Evolutionary conservation across 192 early-diverging fungal genomes (phyloP), one percentile per base, ranked within the genome.

Genomic region (Allomyces arbusculus): DNA sequence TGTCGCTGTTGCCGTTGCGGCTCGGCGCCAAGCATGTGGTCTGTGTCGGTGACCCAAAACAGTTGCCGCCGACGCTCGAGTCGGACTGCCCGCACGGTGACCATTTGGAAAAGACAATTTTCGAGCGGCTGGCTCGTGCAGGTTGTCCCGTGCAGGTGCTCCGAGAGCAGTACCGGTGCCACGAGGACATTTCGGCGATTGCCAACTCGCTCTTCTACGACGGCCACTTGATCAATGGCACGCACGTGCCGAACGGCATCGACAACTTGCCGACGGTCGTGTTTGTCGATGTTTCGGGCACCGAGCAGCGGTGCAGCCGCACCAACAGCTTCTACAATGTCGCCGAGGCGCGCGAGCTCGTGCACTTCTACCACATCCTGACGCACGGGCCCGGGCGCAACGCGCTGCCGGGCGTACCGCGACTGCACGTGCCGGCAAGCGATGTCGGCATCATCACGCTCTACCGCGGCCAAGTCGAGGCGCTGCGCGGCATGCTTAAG

Each of bases 131-230:
- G 1, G 67, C 65, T 23, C 62, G 45, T 14, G 45, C 19, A 6
- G 63, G 65, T 10, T 58, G 50, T 6, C 50, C 50, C 50, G 50
- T 58, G 50, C 16, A 14, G 50, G 50, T 65, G 26, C 44, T 65
- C 20, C 10, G 28, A 0, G 44, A 22, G 33, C 64, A 65, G 28
- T 65, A 65, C 44, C 64, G 64, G 44, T 80, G 79, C 64, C 79
- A 80, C 40, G 77, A 77, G 19, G 70, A 67, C 23, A 80, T 80
- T 33, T 75, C 72, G 10, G 43, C 71, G 16, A 67, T 80, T 20
- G 76, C 75, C 64, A 80, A 70, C 65, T 62, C 65, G 50, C 67
- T 78, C 16, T 80, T 80, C 62, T 80, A 80, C 69, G 23, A 65
- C 14, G 68, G 69, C 0, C 65, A 65, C 0, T 64, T 80, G 64